Evolutionary conservation across 805 yeast species (phyloP), one percentile per base, ranked within the genome.

Genomic region (Lachancea sp.): DNA sequence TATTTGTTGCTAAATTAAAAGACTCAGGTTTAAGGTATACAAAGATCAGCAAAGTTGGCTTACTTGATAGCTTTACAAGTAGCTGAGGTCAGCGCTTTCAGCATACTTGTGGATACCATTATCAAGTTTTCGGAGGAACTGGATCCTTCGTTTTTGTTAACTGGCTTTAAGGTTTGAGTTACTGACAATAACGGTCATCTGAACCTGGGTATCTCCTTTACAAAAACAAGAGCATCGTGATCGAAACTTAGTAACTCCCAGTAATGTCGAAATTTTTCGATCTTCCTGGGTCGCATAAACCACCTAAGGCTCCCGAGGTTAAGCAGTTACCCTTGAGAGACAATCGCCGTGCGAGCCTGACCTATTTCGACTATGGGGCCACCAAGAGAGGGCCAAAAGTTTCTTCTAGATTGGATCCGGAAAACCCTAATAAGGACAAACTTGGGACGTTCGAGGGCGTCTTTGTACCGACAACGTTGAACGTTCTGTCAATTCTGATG

Each of bases 401-500:
- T 8, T 56, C 62, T 1, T 60, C 61, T 2, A 60, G 45, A 41
- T 46, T 50, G 45, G 68, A 61, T 39, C 58, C 60, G 6, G 48
- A 50, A 5, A 56, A 63, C 22, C 61, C 62, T 4, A 54, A 60
- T 28, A 58, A 52, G 21, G 45, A 55, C 33, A 89, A 89, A 53
- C 65, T 89, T 37, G 87, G 80, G 31, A 90, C 96, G 0, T 78
- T 81, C 46, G 81, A 78, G 43, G 97, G 97, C 12, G 97, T 89
- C 2, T 89, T 94, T 55, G 72, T 92, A 12, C 98, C 99, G 8
- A 92, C 97, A 0, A 77, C 96, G 0, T 68, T 92, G 29, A 92
- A 92, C 62, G 97, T 92, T 32, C 69, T 92, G 22, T 88, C 97
- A 2, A 92, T 92, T 54, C 72, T 92, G 60, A 88, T 92, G 95